These are phyloP conservation scores for Phalaenopsis aphrodite DNA, from an alignment of 106 monocot species.

Conservation along the genomic window DNA sequence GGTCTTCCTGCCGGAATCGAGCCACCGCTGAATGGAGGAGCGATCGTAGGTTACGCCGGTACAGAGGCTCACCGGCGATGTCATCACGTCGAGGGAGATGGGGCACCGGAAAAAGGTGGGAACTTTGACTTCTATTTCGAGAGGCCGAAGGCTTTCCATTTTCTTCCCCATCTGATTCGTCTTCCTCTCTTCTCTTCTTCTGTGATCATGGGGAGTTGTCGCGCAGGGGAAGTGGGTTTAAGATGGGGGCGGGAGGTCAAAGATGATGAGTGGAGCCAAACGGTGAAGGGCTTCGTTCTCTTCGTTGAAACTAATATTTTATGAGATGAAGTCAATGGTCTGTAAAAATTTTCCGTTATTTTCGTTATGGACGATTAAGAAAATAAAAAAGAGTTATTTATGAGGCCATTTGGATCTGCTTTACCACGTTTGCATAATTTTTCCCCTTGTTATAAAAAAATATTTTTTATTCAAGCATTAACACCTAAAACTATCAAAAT, in stretches of 20 bases:
- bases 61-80: conserved; percentile 65
- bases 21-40: conserved; percentile 55
- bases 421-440: too few relatives aligned
- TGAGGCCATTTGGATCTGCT: too few relatives aligned
- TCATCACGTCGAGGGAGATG: conserved; percentile 69
- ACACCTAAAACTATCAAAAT: too few relatives aligned
- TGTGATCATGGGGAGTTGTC: not conserved
- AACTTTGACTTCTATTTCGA: conserved; percentile 21
- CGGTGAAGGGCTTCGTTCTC: not conserved
- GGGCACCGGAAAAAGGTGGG: conserved; percentile 65
- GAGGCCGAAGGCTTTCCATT: conserved; percentile 1
- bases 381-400: too few relatives aligned
- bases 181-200: not conserved
- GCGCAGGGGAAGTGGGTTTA: not conserved
- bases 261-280: not conserved
- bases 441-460: too few relatives aligned
- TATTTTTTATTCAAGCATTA: too few relatives aligned
- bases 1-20: conserved; percentile 49
- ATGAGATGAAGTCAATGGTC: too few relatives aligned
- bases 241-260: not conserved
- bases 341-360: too few relatives aligned
- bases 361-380: too few relatives aligned
- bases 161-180: conserved; percentile 6
- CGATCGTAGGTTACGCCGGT: conserved; percentile 80
- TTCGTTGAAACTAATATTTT: not conserved